A percentile compares a stretch with the other conserved stretches of the same genome.
phyloP scores from a whole-genome alignment of 176 grass and related monocot species.

The Hordeum vulgare region MorexV3_pseudomolecules_assembly NC_058522.1:554190013-554190512 shows the following conservation, averaged over 20 bases:
- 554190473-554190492: too few relatives aligned
- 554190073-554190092: neutral
- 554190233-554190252: neutral
- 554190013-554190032: neutral
- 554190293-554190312: neutral
- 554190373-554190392: neutral
- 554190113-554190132: too few relatives aligned
- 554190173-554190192: neutral
- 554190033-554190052: neutral
- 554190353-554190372: too few relatives aligned
- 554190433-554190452: too few relatives aligned
- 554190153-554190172: rapidly evolving
- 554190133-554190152: too few relatives aligned
- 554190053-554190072: neutral
- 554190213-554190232: neutral
- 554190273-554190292: too few relatives aligned
- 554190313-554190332: neutral
- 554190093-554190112: neutral
- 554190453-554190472: too few relatives aligned
- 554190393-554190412: too few relatives aligned
- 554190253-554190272: neutral
- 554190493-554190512: too few relatives aligned
- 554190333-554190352: neutral
- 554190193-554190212: neutral
- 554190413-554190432: too few relatives aligned